Base-by-base conservation (phyloP, 164 flowering plant species). In the Magnolia kwangsiensis region DNA sequence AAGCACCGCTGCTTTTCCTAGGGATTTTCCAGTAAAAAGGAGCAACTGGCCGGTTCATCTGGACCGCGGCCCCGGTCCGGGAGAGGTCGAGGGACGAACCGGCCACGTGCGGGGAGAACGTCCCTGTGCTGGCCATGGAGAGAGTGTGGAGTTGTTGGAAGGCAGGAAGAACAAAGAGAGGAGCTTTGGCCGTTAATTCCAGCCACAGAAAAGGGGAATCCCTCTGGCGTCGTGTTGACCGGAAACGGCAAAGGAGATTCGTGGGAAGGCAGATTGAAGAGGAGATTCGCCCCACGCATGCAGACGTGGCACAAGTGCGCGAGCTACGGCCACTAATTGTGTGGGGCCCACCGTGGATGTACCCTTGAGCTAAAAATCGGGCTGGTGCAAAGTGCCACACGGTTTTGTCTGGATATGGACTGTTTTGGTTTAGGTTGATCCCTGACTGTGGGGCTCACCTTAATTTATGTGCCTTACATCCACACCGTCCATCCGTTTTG, bases 91-190 rank as follows among this genome's bases (percentile, higher is more conserved):
- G 10, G n/a, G 84, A n/a, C 45, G 86, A 78, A 1, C 84, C 78
- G 72, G 83, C 79, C 78, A 82, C 76, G 80, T 81, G 87, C 58
- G 80, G 87, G 49, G 81, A 11, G 81, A 81, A 51, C 75, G 81
- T 63, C 86, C 86, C 58, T 73, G 90, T 79, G 84, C 86, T 85
- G 80, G 89, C 87, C 92, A 90, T 90, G 79, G 73, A 72, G 55
- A 71, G 50, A 49, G 24, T 49, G 72, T 63, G 49, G 51, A 23
- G 63, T 11, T 67, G 65, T 31, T 27, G 45, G 11, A 29, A 2
- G 29, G 64, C 70, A 14, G 14, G 82, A 8, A 27, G 72, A 49
- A 13, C 19, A n/a, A 11, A 55, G 29, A 21, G 72, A 19, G 51
- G 51, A 14, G 61, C 67, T 1, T 74, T 31, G 66, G 67, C 3